Evolutionary conservation across 225 moss, liverwort and hornwort genomes (phyloP).

Genomic region (Polytrichum formosum): DNA sequence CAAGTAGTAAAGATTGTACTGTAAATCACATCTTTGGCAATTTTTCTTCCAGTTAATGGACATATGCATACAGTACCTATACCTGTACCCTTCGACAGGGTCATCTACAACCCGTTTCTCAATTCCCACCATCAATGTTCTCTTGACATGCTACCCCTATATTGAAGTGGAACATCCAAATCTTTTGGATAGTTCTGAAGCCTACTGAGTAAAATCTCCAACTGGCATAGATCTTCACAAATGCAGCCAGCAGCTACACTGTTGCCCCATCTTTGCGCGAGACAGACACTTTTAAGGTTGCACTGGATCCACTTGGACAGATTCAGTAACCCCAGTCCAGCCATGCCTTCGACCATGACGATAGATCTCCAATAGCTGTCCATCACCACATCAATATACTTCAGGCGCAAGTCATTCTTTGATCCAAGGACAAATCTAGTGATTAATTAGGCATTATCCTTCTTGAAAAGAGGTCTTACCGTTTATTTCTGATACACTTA

Average conservation of each 20-base stretch:
- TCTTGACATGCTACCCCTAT: not conserved
- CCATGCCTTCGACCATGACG: conserved; percentile 60
- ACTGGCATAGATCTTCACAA: conserved; percentile 3
- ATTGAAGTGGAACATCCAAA: not conserved
- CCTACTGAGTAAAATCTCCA: conserved; percentile 3
- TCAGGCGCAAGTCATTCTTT: not conserved
- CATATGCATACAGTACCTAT: conserved; percentile 7
- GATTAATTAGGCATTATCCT: not conserved
- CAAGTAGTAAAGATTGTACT: conserved; percentile 10
- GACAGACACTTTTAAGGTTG: conserved; percentile 8
- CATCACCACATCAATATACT: conserved; percentile 9
- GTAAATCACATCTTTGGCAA: conserved; percentile 7
- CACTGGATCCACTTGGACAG: conserved; percentile 30
- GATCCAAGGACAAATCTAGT: not conserved
- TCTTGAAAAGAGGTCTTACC: not conserved
- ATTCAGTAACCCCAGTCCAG: conserved; percentile 46
- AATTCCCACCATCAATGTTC: conserved; percentile 2
- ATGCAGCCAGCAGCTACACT: conserved; percentile 11
- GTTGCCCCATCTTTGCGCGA: not conserved
- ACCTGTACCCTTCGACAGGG: not conserved
- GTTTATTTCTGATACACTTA: not conserved
- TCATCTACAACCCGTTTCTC: not conserved
- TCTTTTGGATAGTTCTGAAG: not conserved
- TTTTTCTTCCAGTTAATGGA: conserved; percentile 3
- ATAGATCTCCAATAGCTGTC: conserved; percentile 64